These are phyloP conservation scores for Annulohypoxylon stygium DNA, from an alignment of 495 filamentous ascomycete species.

Conservation along the genomic window DNA sequence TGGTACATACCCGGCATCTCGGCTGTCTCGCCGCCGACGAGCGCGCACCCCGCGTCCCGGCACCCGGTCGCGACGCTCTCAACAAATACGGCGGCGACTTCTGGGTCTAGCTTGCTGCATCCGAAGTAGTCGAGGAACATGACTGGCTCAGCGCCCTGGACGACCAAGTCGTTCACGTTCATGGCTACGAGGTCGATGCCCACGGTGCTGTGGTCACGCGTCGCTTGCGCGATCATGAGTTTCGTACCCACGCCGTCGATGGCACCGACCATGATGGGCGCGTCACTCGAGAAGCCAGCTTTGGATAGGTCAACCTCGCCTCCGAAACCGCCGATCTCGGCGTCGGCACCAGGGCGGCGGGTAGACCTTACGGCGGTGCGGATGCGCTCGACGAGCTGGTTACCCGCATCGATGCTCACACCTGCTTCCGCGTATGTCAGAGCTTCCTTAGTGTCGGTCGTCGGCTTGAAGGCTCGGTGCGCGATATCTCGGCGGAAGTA, in stretches of 20 bases:
- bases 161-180: slow-evolving; percentile 98
- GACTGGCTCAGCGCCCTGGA: slow-evolving; percentile 92
- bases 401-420: slow-evolving; percentile 92
- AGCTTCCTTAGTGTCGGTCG: slow-evolving; percentile 59
- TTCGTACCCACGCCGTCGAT: slow-evolving; percentile 98
- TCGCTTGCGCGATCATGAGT: slow-evolving; percentile 90
- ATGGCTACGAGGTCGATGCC: slow-evolving; percentile 97
- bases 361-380: slow-evolving; percentile 86
- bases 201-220: slow-evolving; percentile 90
- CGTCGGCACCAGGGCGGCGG: slow-evolving; percentile 83
- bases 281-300: slow-evolving; percentile 75
- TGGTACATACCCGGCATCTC: slow-evolving; percentile 97
- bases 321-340: slow-evolving; percentile 94
- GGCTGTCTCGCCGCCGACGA: slow-evolving; percentile 95
- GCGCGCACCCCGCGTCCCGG: slow-evolving; percentile 81
- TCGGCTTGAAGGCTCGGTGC: slow-evolving; percentile 70
- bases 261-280: slow-evolving; percentile 85
- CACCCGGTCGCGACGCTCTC: slow-evolving; percentile 90
- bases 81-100: slow-evolving; percentile 83
- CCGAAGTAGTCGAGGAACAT: slow-evolving; percentile 98
- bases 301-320: slow-evolving; percentile 85
- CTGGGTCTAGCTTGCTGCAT: slow-evolving; percentile 83
- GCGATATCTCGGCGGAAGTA: slow-evolving; percentile 95
- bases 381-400: slow-evolving; percentile 89
- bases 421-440: slow-evolving; percentile 95